These are phyloP conservation scores for Pleurotus cornucopiae DNA, from an alignment of 768 basidiomycete species.

Conservation along the genomic window DNA sequence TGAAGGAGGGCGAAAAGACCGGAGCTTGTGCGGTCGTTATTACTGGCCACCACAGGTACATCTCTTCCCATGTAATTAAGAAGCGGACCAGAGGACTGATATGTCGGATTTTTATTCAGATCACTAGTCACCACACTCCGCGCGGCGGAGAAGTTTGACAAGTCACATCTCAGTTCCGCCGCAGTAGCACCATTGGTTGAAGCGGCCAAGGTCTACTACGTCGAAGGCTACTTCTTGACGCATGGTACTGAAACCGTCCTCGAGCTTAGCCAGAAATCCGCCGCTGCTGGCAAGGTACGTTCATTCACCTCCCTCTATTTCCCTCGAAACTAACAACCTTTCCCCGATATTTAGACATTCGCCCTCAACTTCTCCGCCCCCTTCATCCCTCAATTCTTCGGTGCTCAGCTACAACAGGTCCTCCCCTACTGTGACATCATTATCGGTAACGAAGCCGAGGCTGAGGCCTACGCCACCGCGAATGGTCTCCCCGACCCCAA, in stretches of 20 bases:
- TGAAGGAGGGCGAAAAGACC: conserved; percentile 83
- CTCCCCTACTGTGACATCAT: conserved; percentile 84
- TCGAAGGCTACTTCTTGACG: conserved; percentile 97
- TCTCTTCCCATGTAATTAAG: background rate
- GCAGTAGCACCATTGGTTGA: conserved; percentile 74
- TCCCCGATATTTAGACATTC: conserved; percentile 55
- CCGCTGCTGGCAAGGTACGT: conserved; percentile 68
- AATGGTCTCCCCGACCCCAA: conserved; percentile 64
- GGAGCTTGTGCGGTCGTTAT: conserved; percentile 96
- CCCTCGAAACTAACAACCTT: conserved; percentile 7
- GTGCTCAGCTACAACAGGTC: conserved; percentile 71
- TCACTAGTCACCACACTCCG: conserved; percentile 91
- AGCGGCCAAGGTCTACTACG: conserved; percentile 83
- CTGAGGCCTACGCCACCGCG: conserved; percentile 77
- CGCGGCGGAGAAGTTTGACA: conserved; percentile 86
- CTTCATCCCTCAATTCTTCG: conserved; percentile 95
- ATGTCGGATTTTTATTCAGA: conserved; percentile 30
- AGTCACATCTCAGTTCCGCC: conserved; percentile 73
- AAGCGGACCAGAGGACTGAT: no score
- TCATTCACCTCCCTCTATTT: background rate
- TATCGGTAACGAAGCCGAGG: conserved; percentile 97
- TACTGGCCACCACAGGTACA: conserved; percentile 87
- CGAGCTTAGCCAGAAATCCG: conserved; percentile 74
- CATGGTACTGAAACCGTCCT: conserved; percentile 76
- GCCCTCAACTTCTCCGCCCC: conserved; percentile 94